Percentiles rank a stretch among this genome's conserved stretches.
These are phyloP conservation scores for Acarospora socialis DNA, from an alignment of 2,329 filamentous ascomycete species.

Conservation along the genomic window DNA sequence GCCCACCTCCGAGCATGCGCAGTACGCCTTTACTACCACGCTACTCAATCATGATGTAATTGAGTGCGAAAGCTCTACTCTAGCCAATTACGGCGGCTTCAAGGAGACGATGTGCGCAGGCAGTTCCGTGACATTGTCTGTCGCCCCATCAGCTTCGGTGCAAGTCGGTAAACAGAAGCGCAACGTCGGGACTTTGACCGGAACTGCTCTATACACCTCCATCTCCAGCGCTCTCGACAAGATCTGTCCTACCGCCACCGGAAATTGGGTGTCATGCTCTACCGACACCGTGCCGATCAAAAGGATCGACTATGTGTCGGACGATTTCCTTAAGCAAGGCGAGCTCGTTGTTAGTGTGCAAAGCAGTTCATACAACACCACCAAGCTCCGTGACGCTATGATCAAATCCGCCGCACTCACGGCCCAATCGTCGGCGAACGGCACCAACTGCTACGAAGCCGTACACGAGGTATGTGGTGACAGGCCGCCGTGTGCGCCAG, in stretches of 20 bases:
- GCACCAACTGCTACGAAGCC: slow-evolving; percentile 5
- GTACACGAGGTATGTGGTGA: background rate
- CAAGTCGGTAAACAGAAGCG: slow-evolving; percentile 6
- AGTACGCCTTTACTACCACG: no score
- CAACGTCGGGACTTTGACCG: slow-evolving; percentile 10
- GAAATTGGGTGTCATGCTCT: background rate
- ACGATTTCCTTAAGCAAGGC: background rate
- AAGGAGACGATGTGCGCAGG: no score
- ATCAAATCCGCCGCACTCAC: slow-evolving; percentile 10
- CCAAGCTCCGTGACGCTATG: slow-evolving; percentile 8
- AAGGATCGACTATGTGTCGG: background rate
- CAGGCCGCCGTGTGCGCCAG: background rate
- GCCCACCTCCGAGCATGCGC: no score
- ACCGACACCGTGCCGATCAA: background rate
- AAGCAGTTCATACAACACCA: slow-evolving; percentile 7
- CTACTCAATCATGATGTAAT: no score
- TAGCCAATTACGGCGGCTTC: no score
- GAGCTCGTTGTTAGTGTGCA: slow-evolving; percentile 8
- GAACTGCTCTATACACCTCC: slow-evolving; percentile 7
- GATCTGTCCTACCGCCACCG: slow-evolving; percentile 7
- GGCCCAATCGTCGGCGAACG: slow-evolving; percentile 4
- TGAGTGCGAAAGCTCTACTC: no score
- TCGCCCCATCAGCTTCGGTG: slow-evolving; percentile 1
- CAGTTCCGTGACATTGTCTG: no score
- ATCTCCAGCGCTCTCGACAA: slow-evolving; percentile 9